Percentiles rank a stretch among this genome's conserved stretches.
Evolutionary conservation across 768 basidiomycete genomes (phyloP).

Genomic region (Pholiota microspora): DNA sequence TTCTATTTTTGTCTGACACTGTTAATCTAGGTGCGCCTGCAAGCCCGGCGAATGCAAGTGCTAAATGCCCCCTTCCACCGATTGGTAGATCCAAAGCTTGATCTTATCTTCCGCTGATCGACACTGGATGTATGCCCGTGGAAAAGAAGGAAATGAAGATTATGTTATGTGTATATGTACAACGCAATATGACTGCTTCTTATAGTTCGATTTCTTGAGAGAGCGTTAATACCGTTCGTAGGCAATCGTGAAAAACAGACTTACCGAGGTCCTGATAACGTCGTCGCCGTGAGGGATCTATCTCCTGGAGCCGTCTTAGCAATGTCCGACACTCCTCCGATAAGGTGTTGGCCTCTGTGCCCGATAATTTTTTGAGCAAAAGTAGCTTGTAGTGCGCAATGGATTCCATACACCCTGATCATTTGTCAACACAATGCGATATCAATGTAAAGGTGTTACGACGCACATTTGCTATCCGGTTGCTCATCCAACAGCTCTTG

Average conservation of each 20-base stretch:
- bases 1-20: conserved; percentile 1
- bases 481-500: conserved; percentile 85
- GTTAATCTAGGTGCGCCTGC: conserved; percentile 49
- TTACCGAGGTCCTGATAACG: conserved; percentile 63
- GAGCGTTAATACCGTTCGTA: not conserved
- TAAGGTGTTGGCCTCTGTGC: conserved; percentile 33
- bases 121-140: not conserved
- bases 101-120: not conserved
- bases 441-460: not conserved
- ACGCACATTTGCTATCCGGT: conserved; percentile 88
- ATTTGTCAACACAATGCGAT: conserved; percentile 1
- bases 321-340: conserved; percentile 47
- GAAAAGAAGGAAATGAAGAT: conserved; percentile 1
- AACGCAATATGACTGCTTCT: not conserved
- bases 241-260: conserved; percentile 18
- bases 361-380: conserved; percentile 52
- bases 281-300: conserved; percentile 3
- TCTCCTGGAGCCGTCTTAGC: conserved; percentile 43
- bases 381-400: conserved; percentile 80
- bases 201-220: conserved; percentile 3
- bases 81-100: not conserved
- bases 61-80: conserved; percentile 28
- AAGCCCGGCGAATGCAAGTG: conserved; percentile 66
- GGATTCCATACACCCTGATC: conserved; percentile 91
- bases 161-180: not conserved